phyloP scores from a whole-genome alignment of 345 rosid genomes.

The Streptanthus diversifolius region DNA sequence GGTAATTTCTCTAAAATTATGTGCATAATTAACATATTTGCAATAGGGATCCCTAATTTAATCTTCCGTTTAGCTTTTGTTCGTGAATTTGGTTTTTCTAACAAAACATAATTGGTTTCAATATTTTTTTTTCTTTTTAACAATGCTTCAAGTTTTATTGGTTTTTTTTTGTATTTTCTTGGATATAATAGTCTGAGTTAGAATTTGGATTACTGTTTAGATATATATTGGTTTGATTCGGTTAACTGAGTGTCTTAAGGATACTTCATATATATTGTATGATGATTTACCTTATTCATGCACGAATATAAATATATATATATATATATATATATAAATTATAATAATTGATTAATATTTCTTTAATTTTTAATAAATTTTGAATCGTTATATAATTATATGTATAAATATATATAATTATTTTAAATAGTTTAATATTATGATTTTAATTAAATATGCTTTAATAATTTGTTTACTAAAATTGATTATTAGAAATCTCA shows the following conservation, averaged over 20 bases:
- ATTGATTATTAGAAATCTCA: too few relatives aligned
- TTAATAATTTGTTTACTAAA: too few relatives aligned
- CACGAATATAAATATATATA: too few relatives aligned
- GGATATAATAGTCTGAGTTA: neutral
- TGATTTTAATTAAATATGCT: too few relatives aligned
- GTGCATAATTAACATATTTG: neutral
- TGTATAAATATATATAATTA: too few relatives aligned
- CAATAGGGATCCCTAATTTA: neutral
- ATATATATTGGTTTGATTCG: neutral
- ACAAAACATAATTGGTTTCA: neutral
- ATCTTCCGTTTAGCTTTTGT: neutral
- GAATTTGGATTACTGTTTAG: neutral
- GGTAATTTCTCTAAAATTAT: slow-evolving; percentile 34
- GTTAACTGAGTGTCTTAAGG: neutral
- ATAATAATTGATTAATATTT: too few relatives aligned
- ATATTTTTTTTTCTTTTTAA: neutral
- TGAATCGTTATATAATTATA: too few relatives aligned
- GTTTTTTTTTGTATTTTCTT: neutral
- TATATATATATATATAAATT: too few relatives aligned
- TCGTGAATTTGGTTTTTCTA: neutral
- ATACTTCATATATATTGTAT: neutral
- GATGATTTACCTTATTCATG: too few relatives aligned
- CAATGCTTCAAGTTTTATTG: neutral
- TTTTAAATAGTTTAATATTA: too few relatives aligned
- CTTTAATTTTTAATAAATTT: too few relatives aligned